A percentile compares a stretch with the other conserved stretches of the same genome.
Evolutionary conservation across 1,139 yeast species (phyloP).

Genomic region (Saccharomycopsis hybrid): DNA sequence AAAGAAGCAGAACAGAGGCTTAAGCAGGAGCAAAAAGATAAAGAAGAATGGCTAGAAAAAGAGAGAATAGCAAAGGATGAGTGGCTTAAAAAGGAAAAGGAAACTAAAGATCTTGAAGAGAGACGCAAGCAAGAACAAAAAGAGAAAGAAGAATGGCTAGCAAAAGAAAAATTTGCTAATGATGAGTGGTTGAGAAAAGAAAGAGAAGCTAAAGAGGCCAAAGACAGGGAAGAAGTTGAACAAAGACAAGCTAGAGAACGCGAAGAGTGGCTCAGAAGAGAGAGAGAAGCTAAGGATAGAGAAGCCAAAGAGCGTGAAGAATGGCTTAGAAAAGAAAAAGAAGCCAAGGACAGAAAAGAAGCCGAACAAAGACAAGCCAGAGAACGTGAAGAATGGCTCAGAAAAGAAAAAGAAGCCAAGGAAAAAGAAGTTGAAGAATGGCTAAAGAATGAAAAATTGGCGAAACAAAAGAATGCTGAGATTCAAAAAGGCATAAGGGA

Average conservation of each 20-base stretch:
- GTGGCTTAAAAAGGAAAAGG: neutral
- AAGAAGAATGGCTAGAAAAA: neutral
- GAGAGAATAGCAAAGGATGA: slow-evolving; percentile 2
- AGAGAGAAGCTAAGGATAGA: slow-evolving; percentile 1
- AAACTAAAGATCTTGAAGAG: slow-evolving; percentile 2
- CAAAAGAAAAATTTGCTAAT: slow-evolving; percentile 4
- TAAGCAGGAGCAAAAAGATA: neutral
- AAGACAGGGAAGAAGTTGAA: neutral
- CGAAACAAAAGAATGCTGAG: neutral
- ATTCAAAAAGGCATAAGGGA: slow-evolving; percentile 1
- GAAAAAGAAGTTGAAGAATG: neutral
- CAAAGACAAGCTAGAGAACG: neutral
- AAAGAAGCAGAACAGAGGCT: neutral
- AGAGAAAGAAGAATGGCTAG: slow-evolving; percentile 4
- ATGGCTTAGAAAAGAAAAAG: slow-evolving; percentile 1
- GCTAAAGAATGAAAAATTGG: neutral
- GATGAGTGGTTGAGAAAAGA: slow-evolving; percentile 7
- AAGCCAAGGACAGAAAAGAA: slow-evolving; percentile 2
- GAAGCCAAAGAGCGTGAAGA: neutral
- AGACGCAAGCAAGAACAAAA: neutral
- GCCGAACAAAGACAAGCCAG: neutral
- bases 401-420: neutral
- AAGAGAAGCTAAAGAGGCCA: neutral
- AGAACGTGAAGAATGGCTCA: neutral
- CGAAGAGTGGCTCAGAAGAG: neutral